Conservation (phyloP, 2,329 filamentous ascomycete species). For the Fusarium torulosum region DNA sequence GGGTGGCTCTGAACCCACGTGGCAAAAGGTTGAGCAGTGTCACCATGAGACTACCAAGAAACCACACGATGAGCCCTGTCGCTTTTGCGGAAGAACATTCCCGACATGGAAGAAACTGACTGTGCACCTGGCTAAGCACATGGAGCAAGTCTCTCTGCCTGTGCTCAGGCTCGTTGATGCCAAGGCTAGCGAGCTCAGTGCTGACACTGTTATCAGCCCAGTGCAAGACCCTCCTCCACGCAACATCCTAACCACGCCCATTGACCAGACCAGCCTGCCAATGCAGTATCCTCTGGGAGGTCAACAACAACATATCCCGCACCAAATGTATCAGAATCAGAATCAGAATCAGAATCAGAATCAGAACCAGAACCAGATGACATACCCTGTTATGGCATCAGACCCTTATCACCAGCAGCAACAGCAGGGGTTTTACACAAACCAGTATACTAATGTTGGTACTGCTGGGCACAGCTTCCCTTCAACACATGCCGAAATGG, state of each 20-base stretch:
- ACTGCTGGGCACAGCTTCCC: slow-evolving; percentile 48
- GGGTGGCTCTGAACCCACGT: slow-evolving; percentile 72
- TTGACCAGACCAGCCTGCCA: slow-evolving; percentile 39
- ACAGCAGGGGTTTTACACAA: slow-evolving; percentile 42
- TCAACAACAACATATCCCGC: slow-evolving; percentile 40
- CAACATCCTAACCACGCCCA: slow-evolving; percentile 47
- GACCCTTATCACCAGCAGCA: slow-evolving; percentile 41
- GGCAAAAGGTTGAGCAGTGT: slow-evolving; percentile 82
- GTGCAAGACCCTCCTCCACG: slow-evolving; percentile 65
- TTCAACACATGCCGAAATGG: slow-evolving; percentile 44
- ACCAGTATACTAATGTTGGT: slow-evolving; percentile 48
- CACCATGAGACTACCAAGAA: slow-evolving; percentile 74
- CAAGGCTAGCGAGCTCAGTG: slow-evolving; percentile 62
- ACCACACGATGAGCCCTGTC: slow-evolving; percentile 83
- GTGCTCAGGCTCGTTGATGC: slow-evolving; percentile 72
- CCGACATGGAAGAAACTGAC: slow-evolving; percentile 92
- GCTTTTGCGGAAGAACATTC: slow-evolving; percentile 86
- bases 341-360: slow-evolving; percentile 31
- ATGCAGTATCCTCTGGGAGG: slow-evolving; percentile 38
- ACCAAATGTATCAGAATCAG: slow-evolving; percentile 40
- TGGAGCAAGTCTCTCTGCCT: slow-evolving; percentile 91
- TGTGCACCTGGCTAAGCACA: slow-evolving; percentile 92
- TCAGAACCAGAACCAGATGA: slow-evolving; percentile 37
- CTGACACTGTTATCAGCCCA: slow-evolving; percentile 76
- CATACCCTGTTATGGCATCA: slow-evolving; percentile 48